Evolutionary conservation across 2,329 filamentous ascomycete species (phyloP).

Genomic region (Chaetomium olivaceum): DNA sequence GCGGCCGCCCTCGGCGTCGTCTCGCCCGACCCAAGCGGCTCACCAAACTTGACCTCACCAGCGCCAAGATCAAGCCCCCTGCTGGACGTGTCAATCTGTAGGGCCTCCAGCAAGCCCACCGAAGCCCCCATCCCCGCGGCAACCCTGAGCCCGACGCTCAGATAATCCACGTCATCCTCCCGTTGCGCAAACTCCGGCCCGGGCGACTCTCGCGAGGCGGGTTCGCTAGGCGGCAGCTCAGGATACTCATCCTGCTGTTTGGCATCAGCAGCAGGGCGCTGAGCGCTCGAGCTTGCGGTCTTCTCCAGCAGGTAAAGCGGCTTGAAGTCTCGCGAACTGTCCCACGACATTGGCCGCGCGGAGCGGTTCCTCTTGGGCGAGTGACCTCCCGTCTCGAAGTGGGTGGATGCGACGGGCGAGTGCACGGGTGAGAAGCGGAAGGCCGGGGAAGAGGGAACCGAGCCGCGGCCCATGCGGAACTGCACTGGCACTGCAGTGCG

Average conservation of each 20-base stretch:
- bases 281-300: conserved; percentile 38
- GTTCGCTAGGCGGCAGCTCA: conserved; percentile 49
- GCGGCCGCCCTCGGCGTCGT: conserved; percentile 26
- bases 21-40: conserved; percentile 24
- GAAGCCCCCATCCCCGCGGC: background rate
- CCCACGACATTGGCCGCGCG: conserved; percentile 61
- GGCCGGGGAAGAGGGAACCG: conserved; percentile 47
- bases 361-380: conserved; percentile 41
- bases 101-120: conserved; percentile 6
- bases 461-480: conserved; percentile 54
- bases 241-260: conserved; percentile 46
- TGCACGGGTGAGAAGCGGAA: conserved; percentile 43
- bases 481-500: conserved; percentile 60
- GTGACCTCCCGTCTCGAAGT: conserved; percentile 31
- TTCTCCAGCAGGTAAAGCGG: conserved; percentile 81
- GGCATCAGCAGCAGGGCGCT: conserved; percentile 27
- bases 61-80: conserved; percentile 4
- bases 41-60: conserved; percentile 14
- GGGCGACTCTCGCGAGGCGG: conserved; percentile 34
- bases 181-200: conserved; percentile 36
- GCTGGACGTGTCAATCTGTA: conserved; percentile 28
- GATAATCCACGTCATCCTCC: conserved; percentile 36
- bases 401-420: conserved; percentile 35
- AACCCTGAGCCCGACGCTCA: background rate
- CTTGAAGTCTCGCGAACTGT: conserved; percentile 68